Evolutionary conservation across 1,139 yeast species (phyloP), one percentile per base, ranked within the genome.

Genomic region (Suhomyces chickasaworum): DNA sequence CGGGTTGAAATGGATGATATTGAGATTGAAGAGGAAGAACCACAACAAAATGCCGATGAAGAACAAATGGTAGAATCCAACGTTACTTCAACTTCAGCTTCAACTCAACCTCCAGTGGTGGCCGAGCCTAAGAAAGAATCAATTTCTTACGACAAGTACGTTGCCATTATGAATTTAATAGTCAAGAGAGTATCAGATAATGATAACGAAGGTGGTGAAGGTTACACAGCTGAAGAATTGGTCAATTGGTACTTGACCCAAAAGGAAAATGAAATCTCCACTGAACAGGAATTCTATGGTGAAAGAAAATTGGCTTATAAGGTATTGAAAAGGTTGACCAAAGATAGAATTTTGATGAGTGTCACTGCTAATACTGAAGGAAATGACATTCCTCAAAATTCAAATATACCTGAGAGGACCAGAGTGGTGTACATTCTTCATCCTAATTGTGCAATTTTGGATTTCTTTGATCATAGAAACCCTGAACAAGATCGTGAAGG

Each of bases 1-100:
- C 83, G 95, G 54, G 98, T 93, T 39, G 98, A 93, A 62, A 87
- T 87, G 68, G 99, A 93, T 57, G 99, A 93, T 64, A 79, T 95
- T 36, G 95, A 89, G 50, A 76, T 93, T 44, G 95, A 84, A 10
- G 95, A 82, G 39, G 50, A 44, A 31, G 49, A 48, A 18, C 15
- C 55, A 13, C 58, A 51, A 16, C 22, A 16, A n/a, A 49, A 41
- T 10, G 40, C 9, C 12, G 41, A 17, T 15, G 41, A 33, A 22
- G 32, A 13, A 10, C 53, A 44, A 4, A 58, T 15, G 40, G 39
- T 40, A 39, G 44, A 29, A 44, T 41, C 25, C 44, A 43, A 35
- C 10, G 55, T 47, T 30, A 54, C 21, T 6, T 46, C 15, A 31
- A 39, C 41, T 40, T 39, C 41, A 30, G 54, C 21, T 6, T 46